phyloP scores from a whole-genome alignment of 1,284 basidiomycete genomes.

The Tetrapyrgos nigripes region DNA sequence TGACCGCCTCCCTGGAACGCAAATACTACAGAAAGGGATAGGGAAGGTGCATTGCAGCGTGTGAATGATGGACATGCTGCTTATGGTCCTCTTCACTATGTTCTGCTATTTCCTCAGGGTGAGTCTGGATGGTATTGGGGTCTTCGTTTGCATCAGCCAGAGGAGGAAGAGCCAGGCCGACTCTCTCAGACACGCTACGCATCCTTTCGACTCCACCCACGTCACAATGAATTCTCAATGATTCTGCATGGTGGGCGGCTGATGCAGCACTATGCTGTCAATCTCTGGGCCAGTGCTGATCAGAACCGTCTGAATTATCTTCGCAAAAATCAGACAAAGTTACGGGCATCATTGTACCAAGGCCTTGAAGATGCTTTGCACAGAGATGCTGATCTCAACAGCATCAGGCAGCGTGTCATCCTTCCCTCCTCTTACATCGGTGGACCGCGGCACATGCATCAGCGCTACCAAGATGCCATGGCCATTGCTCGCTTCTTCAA shows the following conservation, averaged over 20 bases:
- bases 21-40: constrained; percentile 9
- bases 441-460: constrained; percentile 46
- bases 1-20: too few relatives aligned
- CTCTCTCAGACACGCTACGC: constrained; percentile 36
- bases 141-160: constrained; percentile 23
- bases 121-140: constrained; percentile 45
- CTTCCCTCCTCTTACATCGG: constrained; percentile 49
- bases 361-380: constrained; percentile 42
- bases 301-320: constrained; percentile 37
- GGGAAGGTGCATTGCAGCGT: constrained; percentile 11
- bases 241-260: constrained; percentile 45
- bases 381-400: constrained; percentile 23
- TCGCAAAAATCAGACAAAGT: constrained; percentile 38
- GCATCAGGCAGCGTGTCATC: constrained; percentile 40
- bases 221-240: constrained; percentile 29
- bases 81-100: constrained; percentile 43
- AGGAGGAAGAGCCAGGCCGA: constrained; percentile 11
- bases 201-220: constrained; percentile 38
- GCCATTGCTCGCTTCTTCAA: constrained; percentile 46
- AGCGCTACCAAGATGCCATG: constrained; percentile 51
- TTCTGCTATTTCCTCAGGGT: constrained; percentile 39
- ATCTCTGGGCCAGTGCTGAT: constrained; percentile 41
- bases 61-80: constrained; percentile 47
- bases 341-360: constrained; percentile 44
- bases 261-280: constrained; percentile 46